Evolutionary conservation across 176 grass and related monocot species (phyloP).

Genomic region (Zoysia japonica): DNA sequence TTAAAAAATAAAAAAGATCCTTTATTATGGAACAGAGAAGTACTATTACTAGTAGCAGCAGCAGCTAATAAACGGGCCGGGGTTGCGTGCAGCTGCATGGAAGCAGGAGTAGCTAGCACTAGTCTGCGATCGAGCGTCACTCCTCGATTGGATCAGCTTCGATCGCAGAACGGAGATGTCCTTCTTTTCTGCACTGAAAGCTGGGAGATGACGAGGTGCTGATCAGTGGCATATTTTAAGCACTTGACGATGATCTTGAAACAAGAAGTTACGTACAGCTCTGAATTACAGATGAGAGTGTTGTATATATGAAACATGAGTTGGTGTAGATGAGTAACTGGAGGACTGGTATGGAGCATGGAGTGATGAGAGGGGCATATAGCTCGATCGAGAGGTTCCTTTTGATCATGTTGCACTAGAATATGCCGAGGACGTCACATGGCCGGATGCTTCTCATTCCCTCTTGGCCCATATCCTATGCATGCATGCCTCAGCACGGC

Average conservation of each 20-base stretch:
- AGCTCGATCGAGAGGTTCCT: background rate
- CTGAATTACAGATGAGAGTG: too few relatives aligned
- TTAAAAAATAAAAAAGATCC: too few relatives aligned
- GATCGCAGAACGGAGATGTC: constrained; percentile 21
- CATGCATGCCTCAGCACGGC: constrained; percentile 11
- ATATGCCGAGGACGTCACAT: background rate
- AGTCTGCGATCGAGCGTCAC: background rate
- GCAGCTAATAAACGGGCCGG: background rate
- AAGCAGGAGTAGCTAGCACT: background rate
- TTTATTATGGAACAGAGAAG: too few relatives aligned
- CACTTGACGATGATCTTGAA: background rate
- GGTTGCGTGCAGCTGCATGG: background rate
- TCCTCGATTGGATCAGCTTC: constrained; percentile 33
- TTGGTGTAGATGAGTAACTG: too few relatives aligned
- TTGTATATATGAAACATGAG: too few relatives aligned
- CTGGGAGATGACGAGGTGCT: background rate
- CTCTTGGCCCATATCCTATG: constrained; percentile 35
- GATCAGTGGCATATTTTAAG: background rate
- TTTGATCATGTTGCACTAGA: constrained; percentile 11
- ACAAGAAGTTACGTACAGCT: background rate
- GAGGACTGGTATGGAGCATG: background rate
- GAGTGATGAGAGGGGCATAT: background rate
- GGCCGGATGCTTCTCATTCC: constrained; percentile 63
- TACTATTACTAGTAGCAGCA: too few relatives aligned
- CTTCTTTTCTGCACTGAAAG: background rate